These are phyloP conservation scores for Hericium erinaceus DNA, from an alignment of 768 basidiomycete genomes.

Conservation along the genomic window DNA sequence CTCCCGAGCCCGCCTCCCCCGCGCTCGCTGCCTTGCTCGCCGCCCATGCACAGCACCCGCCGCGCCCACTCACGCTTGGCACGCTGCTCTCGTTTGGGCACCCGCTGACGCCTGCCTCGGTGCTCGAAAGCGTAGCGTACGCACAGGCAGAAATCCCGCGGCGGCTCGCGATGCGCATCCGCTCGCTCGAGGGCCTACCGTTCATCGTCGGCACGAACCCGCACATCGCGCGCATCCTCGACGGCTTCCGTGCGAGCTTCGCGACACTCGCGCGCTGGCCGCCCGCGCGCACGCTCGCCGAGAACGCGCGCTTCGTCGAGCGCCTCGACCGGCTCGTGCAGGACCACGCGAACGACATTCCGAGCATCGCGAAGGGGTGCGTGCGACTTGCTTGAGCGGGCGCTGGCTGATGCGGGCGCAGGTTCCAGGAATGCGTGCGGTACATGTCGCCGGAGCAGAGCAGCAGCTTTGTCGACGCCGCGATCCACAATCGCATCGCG, in stretches of 20 bases:
- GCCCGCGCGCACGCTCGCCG: conserved; percentile 51
- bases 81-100: conserved; percentile 69
- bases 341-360: conserved; percentile 80
- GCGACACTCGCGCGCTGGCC: conserved; percentile 59
- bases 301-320: conserved; percentile 61
- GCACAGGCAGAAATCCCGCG: conserved; percentile 70
- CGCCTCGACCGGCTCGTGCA: conserved; percentile 65
- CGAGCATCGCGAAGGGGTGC: conserved; percentile 84
- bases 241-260: conserved; percentile 64
- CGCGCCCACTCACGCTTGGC: conserved; percentile 63
- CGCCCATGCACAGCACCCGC: conserved; percentile 51
- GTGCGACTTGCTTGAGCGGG: conserved; percentile 3
- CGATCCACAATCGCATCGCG: conserved; percentile 81
- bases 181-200: conserved; percentile 65
- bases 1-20: conserved; percentile 39
- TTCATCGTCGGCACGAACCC: conserved; percentile 89
- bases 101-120: conserved; percentile 60
- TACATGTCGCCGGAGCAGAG: conserved; percentile 81
- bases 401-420: conserved; percentile 18
- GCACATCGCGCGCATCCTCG: conserved; percentile 63
- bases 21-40: conserved; percentile 53
- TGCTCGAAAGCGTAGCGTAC: conserved; percentile 67
- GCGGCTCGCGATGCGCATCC: conserved; percentile 65
- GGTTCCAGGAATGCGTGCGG: conserved; percentile 78
- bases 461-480: conserved; percentile 70